phyloP scores from a whole-genome alignment of 441 rosid genomes.

The Gossypium davidsonii region DNA sequence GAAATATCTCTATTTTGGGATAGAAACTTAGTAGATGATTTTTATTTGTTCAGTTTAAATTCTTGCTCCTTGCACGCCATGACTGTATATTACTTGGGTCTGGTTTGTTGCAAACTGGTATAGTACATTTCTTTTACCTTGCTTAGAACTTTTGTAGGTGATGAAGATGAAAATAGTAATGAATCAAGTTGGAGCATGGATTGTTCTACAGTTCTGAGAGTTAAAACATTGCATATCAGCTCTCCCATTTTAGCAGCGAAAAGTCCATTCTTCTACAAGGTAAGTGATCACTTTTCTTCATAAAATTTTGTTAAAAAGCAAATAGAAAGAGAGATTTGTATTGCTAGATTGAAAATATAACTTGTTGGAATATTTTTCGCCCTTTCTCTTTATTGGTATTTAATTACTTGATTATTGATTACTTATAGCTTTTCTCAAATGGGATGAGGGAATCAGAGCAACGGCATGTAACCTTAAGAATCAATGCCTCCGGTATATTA shows the following conservation, averaged over 20 bases:
- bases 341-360: background rate
- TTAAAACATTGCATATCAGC: constrained; percentile 79
- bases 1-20: background rate
- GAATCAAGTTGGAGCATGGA: constrained; percentile 74
- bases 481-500: constrained; percentile 55
- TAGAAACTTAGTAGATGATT: background rate
- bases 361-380: background rate
- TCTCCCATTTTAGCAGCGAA: constrained; percentile 92
- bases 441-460: constrained; percentile 86
- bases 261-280: constrained; percentile 95
- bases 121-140: background rate
- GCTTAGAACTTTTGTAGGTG: constrained; percentile 36
- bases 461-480: constrained; percentile 63
- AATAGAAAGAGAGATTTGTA: background rate
- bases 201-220: constrained; percentile 53
- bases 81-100: background rate
- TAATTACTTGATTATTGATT: constrained; percentile 3
- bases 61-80: background rate
- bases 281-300: constrained; percentile 6
- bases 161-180: constrained; percentile 50
- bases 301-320: background rate
- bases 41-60: background rate
- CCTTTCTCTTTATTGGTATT: background rate
- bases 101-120: background rate
- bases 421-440: constrained; percentile 67